Base-by-base conservation (phyloP, 78 protist species). In the Diacronema lutheri region DNA sequence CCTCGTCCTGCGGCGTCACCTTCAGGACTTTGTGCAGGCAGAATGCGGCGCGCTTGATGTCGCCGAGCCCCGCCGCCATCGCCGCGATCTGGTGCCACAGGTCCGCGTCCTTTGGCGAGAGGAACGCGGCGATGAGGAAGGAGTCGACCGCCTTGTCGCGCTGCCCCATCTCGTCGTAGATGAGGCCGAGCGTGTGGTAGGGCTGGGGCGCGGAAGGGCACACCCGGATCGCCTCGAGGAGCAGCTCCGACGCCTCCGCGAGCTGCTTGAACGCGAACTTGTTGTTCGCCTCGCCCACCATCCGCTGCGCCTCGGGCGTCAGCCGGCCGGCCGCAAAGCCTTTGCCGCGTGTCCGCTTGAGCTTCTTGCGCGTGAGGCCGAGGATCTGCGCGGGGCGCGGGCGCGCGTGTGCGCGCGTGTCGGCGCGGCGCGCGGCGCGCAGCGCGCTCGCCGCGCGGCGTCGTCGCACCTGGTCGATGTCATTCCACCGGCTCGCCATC, bases 131-230 rank as follows among this genome's bases (percentile, higher is more conserved):
- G 37, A 72, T 38, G n/a, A 72, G 11, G 58, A 31, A 44, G 38
- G 41, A 40, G 60, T 72, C 13, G 13, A 72, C 1, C 61, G 79
- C 56, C 11, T 44, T 38, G 29, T 25, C 9, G 33, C 23, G 10
- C 25, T 72, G 38, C 25, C 58, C 40, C 60, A 6, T 4, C 79
- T 72, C 40, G 55, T 72, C 61, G 60, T 72, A 44, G 60, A 72
- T 72, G 25, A 72, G 61, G 61, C 79, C 79, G 61, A 72, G 79
- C 79, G 58, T 44, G 38, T 72, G 44, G 58, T 72, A 72, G 20
- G 79, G 60, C n/a, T 41, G 38, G 10, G 79, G 40, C 60, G 9
- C 38, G 26, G 10, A 0, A 1, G 79, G 79, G 38, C n/a, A 6
- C n/a, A 29, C 25, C 13, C 58, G 79, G 19, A 72, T 20, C 38